Base-by-base conservation (phyloP, 148 eudicot species). In the Rhododendron molle region DNA sequence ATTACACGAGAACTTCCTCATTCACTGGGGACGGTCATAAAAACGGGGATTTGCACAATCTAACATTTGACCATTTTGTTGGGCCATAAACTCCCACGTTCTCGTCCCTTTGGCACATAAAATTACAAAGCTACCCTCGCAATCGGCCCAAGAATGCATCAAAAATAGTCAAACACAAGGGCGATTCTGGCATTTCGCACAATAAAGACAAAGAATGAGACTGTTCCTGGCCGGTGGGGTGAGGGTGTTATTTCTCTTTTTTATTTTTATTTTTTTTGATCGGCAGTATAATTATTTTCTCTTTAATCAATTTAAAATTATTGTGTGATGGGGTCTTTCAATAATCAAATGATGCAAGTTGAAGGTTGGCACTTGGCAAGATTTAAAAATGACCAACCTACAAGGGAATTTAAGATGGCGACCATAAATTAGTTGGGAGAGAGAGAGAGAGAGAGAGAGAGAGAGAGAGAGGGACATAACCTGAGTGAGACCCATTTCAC, bases 401-500 rank as follows among this genome's bases (percentile, higher is more conserved):
- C 49, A 56, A 15, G 10, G 85, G 83, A 46, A 83, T 69, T 83
- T 71, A 69, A 83, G 56, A 30, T 38, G 43, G 79, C 34, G 9
- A 84, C 32, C 60, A 78, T 44, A 69, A 83, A 77, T 54, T 87
- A 26, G 86, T 87, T 83, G 65, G 44, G n/a, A 6, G 12, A n/a
- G 30, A n/a, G 4, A 26, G 32, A 32, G 76, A 72, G 38, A 80
- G 54, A 32, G 38, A 44, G n/a, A 6, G 12, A n/a, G 30, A n/a
- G 4, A 26, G 32, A 32, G 76, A 72, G 38, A 80, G 54, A 32
- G 38, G n/a, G n/a, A n/a, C n/a, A 44, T 78, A 85, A 85, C 73
- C 60, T 43, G 44, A 77, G 83, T 32, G 67, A 87, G 89, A 73
- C 85, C 50, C 46, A 69, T 85, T 82, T 77, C 77, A 82, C 32